Evolutionary conservation across 257 asterid species (phyloP).

Genomic region (Striga asiatica): DNA sequence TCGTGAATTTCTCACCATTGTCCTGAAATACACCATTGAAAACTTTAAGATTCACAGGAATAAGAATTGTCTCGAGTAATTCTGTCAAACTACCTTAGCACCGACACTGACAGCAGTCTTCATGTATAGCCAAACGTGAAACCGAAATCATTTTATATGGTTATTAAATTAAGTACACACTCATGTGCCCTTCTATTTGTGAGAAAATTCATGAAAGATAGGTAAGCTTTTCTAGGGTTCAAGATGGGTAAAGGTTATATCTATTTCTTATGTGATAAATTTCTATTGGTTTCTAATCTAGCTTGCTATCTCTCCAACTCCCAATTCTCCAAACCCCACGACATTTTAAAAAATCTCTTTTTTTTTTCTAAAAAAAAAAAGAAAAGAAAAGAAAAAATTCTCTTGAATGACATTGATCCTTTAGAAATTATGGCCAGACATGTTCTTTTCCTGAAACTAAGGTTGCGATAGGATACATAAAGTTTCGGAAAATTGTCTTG

Average conservation of each 20-base stretch:
- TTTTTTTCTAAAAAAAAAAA: too few species aligned
- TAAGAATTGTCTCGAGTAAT: background rate
- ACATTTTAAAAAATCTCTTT: background rate
- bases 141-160: background rate
- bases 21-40: constrained; percentile 41
- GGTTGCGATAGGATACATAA: too few species aligned
- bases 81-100: background rate
- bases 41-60: background rate
- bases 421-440: background rate
- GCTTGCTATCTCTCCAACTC: background rate
- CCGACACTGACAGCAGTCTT: background rate
- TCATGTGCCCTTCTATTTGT: background rate
- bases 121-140: background rate
- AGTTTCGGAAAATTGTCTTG: too few species aligned
- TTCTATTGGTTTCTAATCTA: background rate
- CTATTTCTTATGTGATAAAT: background rate
- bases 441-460: too few species aligned
- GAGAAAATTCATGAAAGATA: background rate
- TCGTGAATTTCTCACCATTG: constrained; percentile 72
- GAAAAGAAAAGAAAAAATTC: background rate
- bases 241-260: background rate
- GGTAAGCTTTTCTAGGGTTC: background rate
- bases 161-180: background rate
- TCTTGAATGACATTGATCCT: background rate
- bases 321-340: background rate